Evolutionary conservation across 2,329 filamentous ascomycete species (phyloP).

Genomic region (Alternaria sp.): DNA sequence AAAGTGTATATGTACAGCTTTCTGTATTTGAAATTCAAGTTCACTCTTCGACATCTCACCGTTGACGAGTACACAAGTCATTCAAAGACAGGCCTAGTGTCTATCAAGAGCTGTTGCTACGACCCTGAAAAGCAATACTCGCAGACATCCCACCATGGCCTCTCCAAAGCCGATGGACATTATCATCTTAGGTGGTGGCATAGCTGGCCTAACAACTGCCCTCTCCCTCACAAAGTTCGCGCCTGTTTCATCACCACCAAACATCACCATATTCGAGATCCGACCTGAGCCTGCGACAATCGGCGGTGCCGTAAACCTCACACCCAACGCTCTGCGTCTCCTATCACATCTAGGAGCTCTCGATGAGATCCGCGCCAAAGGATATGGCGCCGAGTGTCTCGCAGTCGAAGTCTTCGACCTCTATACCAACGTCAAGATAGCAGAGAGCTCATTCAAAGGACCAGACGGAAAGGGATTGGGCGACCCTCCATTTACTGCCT

Average conservation of each 20-base stretch:
- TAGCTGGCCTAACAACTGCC: constrained; percentile 43
- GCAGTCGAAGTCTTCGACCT: constrained; percentile 55
- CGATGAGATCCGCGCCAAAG: constrained; percentile 50
- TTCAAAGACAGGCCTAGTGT: not conserved
- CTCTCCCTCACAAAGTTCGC: constrained; percentile 55
- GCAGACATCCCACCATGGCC: not conserved
- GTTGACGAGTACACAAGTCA: not conserved
- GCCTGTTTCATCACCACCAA: constrained; percentile 42
- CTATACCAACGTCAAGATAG: constrained; percentile 51
- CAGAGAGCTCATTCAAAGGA: constrained; percentile 52
- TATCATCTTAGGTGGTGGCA: constrained; percentile 41
- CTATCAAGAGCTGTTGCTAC: not conserved
- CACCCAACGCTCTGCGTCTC: constrained; percentile 66
- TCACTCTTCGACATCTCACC: not conserved
- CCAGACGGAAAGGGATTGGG: constrained; percentile 52
- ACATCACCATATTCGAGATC: constrained; percentile 58
- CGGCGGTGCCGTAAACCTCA: constrained; percentile 67
- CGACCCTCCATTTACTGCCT: constrained; percentile 52
- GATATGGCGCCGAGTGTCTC: constrained; percentile 51
- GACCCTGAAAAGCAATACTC: not conserved
- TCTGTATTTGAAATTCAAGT: not conserved
- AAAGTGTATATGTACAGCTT: not conserved
- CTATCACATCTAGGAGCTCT: constrained; percentile 56
- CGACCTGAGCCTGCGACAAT: constrained; percentile 54
- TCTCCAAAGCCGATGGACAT: constrained; percentile 25